Conservation (phyloP, 768 basidiomycete species). For the Galerina sulciceps region DNA sequence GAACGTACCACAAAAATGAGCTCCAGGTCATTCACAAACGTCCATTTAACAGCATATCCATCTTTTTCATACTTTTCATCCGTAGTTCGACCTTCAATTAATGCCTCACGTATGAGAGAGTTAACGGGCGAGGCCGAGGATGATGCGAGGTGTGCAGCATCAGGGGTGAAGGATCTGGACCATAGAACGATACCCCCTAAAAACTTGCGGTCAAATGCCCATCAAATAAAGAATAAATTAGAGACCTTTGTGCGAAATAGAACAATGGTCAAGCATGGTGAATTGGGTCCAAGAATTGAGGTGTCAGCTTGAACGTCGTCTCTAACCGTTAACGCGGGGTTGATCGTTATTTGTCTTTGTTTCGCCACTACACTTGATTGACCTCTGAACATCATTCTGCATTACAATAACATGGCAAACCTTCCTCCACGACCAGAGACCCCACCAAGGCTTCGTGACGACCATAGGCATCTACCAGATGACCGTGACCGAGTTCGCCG, state of each 20-base stretch:
- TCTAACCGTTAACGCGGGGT: not conserved
- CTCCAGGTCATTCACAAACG: conserved; percentile 92
- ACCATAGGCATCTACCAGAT: conserved; percentile 18
- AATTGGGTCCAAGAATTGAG: conserved; percentile 5
- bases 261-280: conserved; percentile 91
- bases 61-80: conserved; percentile 92
- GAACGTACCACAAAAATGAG: conserved; percentile 91
- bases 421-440: conserved; percentile 46
- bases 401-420: conserved; percentile 32
- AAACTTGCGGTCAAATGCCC: conserved; percentile 14
- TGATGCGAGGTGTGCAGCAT: conserved; percentile 68
- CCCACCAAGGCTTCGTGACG: conserved; percentile 27
- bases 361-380: not conserved
- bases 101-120: conserved; percentile 84
- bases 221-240: not conserved
- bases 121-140: conserved; percentile 85
- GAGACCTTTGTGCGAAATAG: conserved; percentile 90
- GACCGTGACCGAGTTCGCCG: conserved; percentile 33
- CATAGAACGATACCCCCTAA: conserved; percentile 92
- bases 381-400: not conserved
- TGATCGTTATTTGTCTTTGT: conserved; percentile 1
- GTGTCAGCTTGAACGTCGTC: not conserved
- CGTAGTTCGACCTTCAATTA: conserved; percentile 86
- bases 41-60: conserved; percentile 93
- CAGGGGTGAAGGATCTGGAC: conserved; percentile 94